Conservation (phyloP, 805 yeast genomes). For the Kazachstania taianensis region DNA sequence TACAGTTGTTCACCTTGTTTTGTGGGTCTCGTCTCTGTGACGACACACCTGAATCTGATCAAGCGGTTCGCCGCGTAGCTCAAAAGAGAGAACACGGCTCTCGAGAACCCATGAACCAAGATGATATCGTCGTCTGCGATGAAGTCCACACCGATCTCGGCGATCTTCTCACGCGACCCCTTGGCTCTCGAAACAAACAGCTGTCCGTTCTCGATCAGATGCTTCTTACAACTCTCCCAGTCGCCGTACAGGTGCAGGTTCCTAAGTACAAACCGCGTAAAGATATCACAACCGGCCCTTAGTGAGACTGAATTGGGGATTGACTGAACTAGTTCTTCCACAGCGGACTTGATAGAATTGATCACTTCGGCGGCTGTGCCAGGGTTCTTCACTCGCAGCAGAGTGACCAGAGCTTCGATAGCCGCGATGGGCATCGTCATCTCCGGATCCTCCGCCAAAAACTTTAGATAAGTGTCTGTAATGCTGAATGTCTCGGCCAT, state of each 20-base stretch:
- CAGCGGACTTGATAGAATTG: conserved; percentile 67
- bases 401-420: conserved; percentile 82
- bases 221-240: conserved; percentile 87
- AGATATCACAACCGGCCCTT: conserved; percentile 95
- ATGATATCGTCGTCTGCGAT: conserved; percentile 88
- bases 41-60: conserved; percentile 78
- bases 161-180: conserved; percentile 77
- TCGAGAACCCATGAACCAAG: conserved; percentile 81
- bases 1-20: conserved; percentile 69
- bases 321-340: conserved; percentile 58
- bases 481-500: conserved; percentile 50
- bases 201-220: conserved; percentile 88
- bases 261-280: conserved; percentile 84
- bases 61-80: conserved; percentile 66
- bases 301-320: conserved; percentile 87
- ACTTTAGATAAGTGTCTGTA: conserved; percentile 66
- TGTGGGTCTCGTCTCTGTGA: conserved; percentile 87
- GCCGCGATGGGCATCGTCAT: conserved; percentile 99
- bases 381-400: conserved; percentile 75
- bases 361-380: conserved; percentile 90
- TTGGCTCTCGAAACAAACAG: conserved; percentile 86
- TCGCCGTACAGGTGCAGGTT: conserved; percentile 77
- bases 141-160: conserved; percentile 78
- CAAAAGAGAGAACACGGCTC: conserved; percentile 76
- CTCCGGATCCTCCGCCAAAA: conserved; percentile 82